phyloP scores from a whole-genome alignment of 805 yeast genomes.

The Wickerhamiella sorbophila region DNA sequence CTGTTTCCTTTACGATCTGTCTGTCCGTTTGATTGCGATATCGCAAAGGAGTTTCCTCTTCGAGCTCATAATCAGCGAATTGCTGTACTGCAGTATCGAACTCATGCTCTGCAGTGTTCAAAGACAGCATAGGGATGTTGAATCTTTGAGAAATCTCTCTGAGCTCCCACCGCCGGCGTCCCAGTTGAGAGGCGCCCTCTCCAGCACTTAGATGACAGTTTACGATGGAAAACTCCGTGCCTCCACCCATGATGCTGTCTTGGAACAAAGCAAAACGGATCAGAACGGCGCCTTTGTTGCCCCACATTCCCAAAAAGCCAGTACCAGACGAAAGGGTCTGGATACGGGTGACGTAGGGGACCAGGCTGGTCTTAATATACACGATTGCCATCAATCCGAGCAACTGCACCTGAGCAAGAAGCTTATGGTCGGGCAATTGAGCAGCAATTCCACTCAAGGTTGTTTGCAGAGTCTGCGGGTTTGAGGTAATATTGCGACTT shows the following conservation, averaged over 20 bases:
- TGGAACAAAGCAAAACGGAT: conserved; percentile 28
- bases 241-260: conserved; percentile 18
- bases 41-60: not conserved
- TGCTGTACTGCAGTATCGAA: conserved; percentile 15
- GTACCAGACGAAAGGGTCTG: conserved; percentile 37
- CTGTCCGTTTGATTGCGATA: not conserved
- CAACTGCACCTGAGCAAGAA: conserved; percentile 34
- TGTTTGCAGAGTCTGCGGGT: conserved; percentile 20
- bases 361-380: conserved; percentile 25
- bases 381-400: conserved; percentile 39
- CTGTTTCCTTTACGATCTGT: not conserved
- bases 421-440: conserved; percentile 22
- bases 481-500: conserved; percentile 23
- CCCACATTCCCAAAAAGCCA: conserved; percentile 43
- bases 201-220: conserved; percentile 41
- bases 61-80: not conserved
- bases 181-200: conserved; percentile 25
- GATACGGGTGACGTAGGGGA: conserved; percentile 29
- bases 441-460: conserved; percentile 9
- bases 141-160: conserved; percentile 27
- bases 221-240: conserved; percentile 26
- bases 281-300: conserved; percentile 46
- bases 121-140: conserved; percentile 17
- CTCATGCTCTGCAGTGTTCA: conserved; percentile 7
- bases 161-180: conserved; percentile 34